Base-by-base conservation (phyloP, 805 yeast genomes). In the Candida krabiensis region DNA sequence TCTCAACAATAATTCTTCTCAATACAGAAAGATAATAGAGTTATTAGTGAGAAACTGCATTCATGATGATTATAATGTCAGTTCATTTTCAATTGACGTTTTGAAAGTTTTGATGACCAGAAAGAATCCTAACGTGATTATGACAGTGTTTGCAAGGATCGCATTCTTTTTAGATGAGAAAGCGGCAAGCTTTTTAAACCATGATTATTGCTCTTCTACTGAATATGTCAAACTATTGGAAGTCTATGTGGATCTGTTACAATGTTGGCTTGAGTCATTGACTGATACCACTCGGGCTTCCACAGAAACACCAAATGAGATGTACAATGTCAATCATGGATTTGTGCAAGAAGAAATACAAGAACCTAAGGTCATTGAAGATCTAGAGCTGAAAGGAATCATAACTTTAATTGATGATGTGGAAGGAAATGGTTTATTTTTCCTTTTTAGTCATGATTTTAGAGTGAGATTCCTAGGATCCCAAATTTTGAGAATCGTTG, bases 391-490 rank as follows among this genome's bases (percentile, higher is more conserved):
- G 74, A 86, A 86, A 49, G 80, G 79, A 32, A 79, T 88, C 13
- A 80, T 87, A 45, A 84, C 96, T 0, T 83, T 86, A 0, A 82
- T 93, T 32, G 98, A 93, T 60, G 97, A 91, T 45, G 86, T 91
- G 8, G 99, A 93, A 61, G 97, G 99, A 0, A 87, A 90, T 55
- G 99, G 96, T 0, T 63, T 93, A 21, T 93, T 87, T 53, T 91
- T 95, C 55, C 66, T 93, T 16, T 86, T 96, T 52, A 86, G 96
- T 1, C 95, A 89, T 49, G 96, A 89, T 55, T 72, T 83, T 29
- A 70, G 75, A 17, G 75, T 87, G 9, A 70, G 99, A 37, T 80
- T 79, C 42, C 64, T 81, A 32, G 98, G 95, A 0, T 69, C 90
- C 2, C 73, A 83, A 5, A 81, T 95, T 7, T 62, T 93, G 41